phyloP scores from a whole-genome alignment of 805 yeast genomes.

The Kodamaea nitidulidarum region DNA sequence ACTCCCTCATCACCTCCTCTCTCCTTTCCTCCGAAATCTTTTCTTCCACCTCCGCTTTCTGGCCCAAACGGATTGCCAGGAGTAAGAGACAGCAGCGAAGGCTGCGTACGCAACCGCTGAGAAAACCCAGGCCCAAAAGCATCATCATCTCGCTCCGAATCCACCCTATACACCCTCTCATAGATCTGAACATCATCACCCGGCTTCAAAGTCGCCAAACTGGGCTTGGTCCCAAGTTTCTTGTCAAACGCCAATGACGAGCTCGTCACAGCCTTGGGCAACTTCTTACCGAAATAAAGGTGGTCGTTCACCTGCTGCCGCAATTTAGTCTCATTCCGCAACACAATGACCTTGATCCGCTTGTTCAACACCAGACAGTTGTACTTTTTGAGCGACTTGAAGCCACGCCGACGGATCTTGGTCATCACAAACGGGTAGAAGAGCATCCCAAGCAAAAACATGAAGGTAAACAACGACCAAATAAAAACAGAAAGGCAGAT shows the following conservation, averaged over 20 bases:
- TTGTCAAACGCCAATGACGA: too few relatives aligned
- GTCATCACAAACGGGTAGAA: conserved; percentile 50
- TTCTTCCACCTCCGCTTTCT: too few relatives aligned
- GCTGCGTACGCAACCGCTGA: not conserved
- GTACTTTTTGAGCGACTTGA: conserved; percentile 52
- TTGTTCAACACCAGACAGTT: conserved; percentile 59
- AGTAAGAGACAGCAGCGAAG: conserved; percentile 1
- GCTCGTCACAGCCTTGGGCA: not conserved
- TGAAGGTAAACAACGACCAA: conserved; percentile 65
- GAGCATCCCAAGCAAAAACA: conserved; percentile 51
- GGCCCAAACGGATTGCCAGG: conserved; percentile 2
- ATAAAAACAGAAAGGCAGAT: conserved; percentile 73
- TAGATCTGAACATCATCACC: not conserved
- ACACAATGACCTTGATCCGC: conserved; percentile 51
- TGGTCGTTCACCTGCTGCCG: conserved; percentile 4
- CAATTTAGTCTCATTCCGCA: conserved; percentile 16
- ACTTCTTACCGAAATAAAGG: conserved; percentile 4
- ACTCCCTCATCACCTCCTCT: too few relatives aligned
- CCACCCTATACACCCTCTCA: not conserved
- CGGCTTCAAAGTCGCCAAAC: not conserved
- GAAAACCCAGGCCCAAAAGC: not conserved
- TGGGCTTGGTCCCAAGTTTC: not conserved
- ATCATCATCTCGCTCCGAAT: not conserved
- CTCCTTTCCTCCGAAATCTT: too few relatives aligned
- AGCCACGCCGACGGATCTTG: conserved; percentile 34